A percentile compares a stretch with the other conserved stretches of the same genome.
These are phyloP conservation scores for Aureobasidium subglaciale DNA, from an alignment of 2,329 filamentous ascomycete genomes.

Conservation along the genomic window DNA sequence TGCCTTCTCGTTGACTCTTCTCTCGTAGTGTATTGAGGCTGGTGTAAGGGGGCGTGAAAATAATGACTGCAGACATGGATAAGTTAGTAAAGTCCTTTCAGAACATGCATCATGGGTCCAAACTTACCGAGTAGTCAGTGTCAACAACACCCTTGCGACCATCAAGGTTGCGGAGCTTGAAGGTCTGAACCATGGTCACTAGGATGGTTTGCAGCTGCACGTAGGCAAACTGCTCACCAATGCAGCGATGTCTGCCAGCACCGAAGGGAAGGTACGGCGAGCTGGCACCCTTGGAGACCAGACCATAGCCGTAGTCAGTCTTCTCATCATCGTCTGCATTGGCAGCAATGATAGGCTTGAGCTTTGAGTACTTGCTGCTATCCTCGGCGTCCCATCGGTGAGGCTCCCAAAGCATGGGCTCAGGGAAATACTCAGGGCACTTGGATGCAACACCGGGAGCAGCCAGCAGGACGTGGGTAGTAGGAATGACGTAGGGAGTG, in stretches of 20 bases:
- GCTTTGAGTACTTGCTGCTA: slow-evolving; percentile 31
- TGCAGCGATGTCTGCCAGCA: slow-evolving; percentile 86
- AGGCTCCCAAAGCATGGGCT: slow-evolving; percentile 78
- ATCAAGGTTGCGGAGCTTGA: slow-evolving; percentile 72
- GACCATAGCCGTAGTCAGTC: slow-evolving; percentile 87
- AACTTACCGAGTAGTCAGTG: slow-evolving; percentile 53
- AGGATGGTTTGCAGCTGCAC: slow-evolving; percentile 83
- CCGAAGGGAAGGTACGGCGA: slow-evolving; percentile 93
- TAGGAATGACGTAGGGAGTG: slow-evolving; percentile 75
- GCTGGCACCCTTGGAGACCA: slow-evolving; percentile 82
- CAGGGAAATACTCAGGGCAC: slow-evolving; percentile 69
- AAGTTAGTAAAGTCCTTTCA: background rate
- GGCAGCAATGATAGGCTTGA: slow-evolving; percentile 23
- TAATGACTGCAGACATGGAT: slow-evolving; percentile 25
- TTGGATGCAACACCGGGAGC: slow-evolving; percentile 75
- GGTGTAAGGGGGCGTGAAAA: slow-evolving; percentile 41
- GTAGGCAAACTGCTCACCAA: slow-evolving; percentile 95
- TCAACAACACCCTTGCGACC: slow-evolving; percentile 62
- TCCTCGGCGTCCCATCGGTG: slow-evolving; percentile 73
- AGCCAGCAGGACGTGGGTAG: slow-evolving; percentile 72
- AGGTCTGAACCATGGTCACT: slow-evolving; percentile 65
- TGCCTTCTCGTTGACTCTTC: slow-evolving; percentile 34
- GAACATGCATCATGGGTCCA: background rate
- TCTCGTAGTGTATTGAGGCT: slow-evolving; percentile 65
- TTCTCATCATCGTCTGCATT: slow-evolving; percentile 54